A percentile compares a stretch with the other conserved stretches of the same genome.
phyloP scores from a whole-genome alignment of 1,284 basidiomycete genomes.

The Apiotrichum gamsii region DNA sequence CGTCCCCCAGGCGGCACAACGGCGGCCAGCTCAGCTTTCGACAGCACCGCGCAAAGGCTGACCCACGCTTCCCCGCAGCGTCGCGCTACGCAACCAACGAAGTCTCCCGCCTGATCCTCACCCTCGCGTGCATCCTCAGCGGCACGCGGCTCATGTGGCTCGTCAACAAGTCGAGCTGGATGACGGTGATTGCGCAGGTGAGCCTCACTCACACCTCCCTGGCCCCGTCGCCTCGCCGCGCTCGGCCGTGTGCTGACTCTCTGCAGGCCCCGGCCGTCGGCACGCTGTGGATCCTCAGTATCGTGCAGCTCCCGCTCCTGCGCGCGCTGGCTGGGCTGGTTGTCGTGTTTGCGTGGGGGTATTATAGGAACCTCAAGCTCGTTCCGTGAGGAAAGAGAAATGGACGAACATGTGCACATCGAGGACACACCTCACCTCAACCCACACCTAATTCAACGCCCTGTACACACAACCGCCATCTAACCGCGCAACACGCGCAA shows the following conservation, averaged over 20 bases:
- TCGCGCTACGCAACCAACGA: slow-evolving; percentile 27
- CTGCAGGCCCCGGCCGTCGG: slow-evolving; percentile 43
- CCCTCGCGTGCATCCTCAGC: slow-evolving; percentile 28
- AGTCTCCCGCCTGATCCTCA: slow-evolving; percentile 24
- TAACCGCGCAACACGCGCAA: no score
- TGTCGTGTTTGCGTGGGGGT: slow-evolving; percentile 1
- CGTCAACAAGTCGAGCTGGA: slow-evolving; percentile 42
- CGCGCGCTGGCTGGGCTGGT: slow-evolving; percentile 33
- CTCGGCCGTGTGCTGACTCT: no score
- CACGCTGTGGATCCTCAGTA: slow-evolving; percentile 46
- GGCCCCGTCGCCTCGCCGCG: no score
- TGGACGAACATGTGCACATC: no score
- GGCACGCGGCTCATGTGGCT: slow-evolving; percentile 46
- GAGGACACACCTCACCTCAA: no score
- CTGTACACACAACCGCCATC: no score
- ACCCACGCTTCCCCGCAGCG: no score
- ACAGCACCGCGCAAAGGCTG: no score
- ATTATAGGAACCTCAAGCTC: slow-evolving; percentile 1
- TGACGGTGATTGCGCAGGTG: slow-evolving; percentile 39
- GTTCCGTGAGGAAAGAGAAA: no score
- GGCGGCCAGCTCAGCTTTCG: no score
- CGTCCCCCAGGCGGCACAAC: no score
- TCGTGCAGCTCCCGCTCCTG: slow-evolving; percentile 42
- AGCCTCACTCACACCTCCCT: slow-evolving; percentile 7
- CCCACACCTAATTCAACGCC: no score